Evolutionary conservation across 2,329 filamentous ascomycete species (phyloP).

Genomic region (Verticillium longisporum): DNA sequence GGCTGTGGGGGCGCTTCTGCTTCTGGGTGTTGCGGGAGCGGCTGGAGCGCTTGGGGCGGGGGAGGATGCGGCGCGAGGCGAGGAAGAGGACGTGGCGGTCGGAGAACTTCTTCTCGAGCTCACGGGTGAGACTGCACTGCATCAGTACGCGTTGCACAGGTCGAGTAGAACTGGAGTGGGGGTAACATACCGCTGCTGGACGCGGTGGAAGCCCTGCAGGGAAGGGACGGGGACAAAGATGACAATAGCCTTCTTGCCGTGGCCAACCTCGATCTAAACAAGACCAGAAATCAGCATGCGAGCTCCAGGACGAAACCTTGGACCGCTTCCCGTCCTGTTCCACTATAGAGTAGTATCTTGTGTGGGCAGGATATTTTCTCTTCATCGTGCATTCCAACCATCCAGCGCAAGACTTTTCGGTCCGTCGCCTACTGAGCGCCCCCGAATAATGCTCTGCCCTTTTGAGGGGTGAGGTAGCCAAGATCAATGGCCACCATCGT

Average conservation of each 20-base stretch:
- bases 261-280: conserved; percentile 96
- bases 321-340: conserved; percentile 73
- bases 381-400: background rate
- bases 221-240: conserved; percentile 99
- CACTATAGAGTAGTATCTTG: conserved; percentile 22
- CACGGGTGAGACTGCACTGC: conserved; percentile 80
- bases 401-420: background rate
- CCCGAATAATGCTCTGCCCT: background rate
- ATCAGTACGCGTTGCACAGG: background rate
- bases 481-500: background rate
- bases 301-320: conserved; percentile 66
- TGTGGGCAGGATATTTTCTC: conserved; percentile 10
- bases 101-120: conserved; percentile 99
- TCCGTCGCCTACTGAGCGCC: background rate
- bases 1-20: conserved; percentile 97
- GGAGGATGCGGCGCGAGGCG: conserved; percentile 96
- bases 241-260: conserved; percentile 99
- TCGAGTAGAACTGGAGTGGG: background rate
- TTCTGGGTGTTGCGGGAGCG: conserved; percentile 93
- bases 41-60: conserved; percentile 96
- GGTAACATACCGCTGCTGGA: conserved; percentile 90
- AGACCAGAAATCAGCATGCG: conserved; percentile 66
- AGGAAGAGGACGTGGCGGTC: conserved; percentile 99
- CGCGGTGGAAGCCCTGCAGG: conserved; percentile 97
- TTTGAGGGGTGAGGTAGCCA: background rate